Percentiles rank a stretch among this genome's conserved stretches.
Conservation (phyloP, 768 basidiomycete species). For the Calvatia gigantea region DNA sequence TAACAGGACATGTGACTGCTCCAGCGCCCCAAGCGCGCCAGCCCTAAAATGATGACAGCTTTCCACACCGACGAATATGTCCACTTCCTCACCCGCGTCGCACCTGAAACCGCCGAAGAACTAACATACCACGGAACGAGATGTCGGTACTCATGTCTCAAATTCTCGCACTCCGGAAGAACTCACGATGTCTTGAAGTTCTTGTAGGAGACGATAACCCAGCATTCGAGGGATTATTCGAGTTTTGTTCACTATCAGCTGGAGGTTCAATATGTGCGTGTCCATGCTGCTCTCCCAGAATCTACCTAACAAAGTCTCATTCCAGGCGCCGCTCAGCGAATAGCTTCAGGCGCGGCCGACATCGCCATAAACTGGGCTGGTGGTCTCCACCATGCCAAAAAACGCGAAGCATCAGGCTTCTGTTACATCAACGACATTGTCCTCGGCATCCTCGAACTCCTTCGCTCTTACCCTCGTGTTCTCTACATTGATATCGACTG, state of each 20-base stretch:
- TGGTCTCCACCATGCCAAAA: constrained; percentile 99
- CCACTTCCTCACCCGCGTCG: constrained; percentile 84
- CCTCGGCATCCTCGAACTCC: constrained; percentile 87
- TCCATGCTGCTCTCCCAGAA: background rate
- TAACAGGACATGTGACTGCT: background rate
- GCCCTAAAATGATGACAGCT: constrained; percentile 76
- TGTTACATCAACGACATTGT: constrained; percentile 99
- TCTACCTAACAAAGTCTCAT: background rate
- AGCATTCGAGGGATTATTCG: constrained; percentile 93
- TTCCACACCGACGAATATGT: constrained; percentile 99
- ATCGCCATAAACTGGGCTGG: constrained; percentile 99
- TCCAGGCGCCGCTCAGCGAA: constrained; percentile 73
- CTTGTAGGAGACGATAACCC: constrained; percentile 92
- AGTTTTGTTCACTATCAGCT: constrained; percentile 95
- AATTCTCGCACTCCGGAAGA: background rate
- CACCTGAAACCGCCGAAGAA: constrained; percentile 87
- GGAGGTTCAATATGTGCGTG: constrained; percentile 86
- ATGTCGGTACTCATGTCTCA: constrained; percentile 49
- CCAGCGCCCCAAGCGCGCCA: constrained; percentile 68
- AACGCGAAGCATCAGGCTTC: constrained; percentile 95
- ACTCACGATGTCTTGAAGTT: constrained; percentile 38
- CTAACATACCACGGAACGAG: constrained; percentile 80
- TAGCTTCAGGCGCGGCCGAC: constrained; percentile 81
- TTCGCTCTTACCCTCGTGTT: constrained; percentile 83
- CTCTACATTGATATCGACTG: constrained; percentile 98